Evolutionary conservation across 768 basidiomycete species (phyloP), one percentile per base, ranked within the genome.

Genomic region (Candolleomyces aberdarensis): DNA sequence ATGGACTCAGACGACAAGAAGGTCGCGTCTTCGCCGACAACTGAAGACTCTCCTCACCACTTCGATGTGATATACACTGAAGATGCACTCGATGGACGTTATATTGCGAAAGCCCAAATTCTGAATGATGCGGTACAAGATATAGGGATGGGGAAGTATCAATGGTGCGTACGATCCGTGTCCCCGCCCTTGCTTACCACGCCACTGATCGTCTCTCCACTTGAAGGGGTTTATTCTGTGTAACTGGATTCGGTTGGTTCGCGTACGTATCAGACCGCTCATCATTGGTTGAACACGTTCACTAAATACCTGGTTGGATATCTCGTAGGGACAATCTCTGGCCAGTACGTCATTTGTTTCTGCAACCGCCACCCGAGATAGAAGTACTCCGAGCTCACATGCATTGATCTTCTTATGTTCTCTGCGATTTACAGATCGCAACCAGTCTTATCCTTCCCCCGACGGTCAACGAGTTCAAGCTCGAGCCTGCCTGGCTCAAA

Each of bases 381-480:
- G 36, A 2, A 6, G 5, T 36, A 2, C 36, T 36, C 36, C 5
- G 36, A 36, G 26, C 57, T 14, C 5, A 13, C 56, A 15, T 11
- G 7, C 36, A 11, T 8, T 11, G 36, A 36, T 36, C 1, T 36
- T 36, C 36, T 36, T 6, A 5, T 36, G 36, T 11, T 36, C 36
- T 36, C 11, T n/a, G 8, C 13, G 32, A 39, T 29, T 36, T 29
- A 36, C 17, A 73, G 72, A 65, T 72, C 26, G 70, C 68, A 0
- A 72, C 71, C 3, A 69, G 69, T 2, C 61, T 91, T 0, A 88
- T 90, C 53, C 74, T 90, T 7, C 75, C 79, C 0, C 83, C 87
- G 1, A 84, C 88, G 13, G 74, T 86, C 26, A 80, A 82, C 59
- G 90, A 92, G 67, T 91, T 91, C 71, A 67, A 74, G 0, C 84